Evolutionary conservation across 169 alveolate genomes (phyloP), one percentile per base, ranked within the genome.

Genomic region (Plasmodium reichenowi): DNA sequence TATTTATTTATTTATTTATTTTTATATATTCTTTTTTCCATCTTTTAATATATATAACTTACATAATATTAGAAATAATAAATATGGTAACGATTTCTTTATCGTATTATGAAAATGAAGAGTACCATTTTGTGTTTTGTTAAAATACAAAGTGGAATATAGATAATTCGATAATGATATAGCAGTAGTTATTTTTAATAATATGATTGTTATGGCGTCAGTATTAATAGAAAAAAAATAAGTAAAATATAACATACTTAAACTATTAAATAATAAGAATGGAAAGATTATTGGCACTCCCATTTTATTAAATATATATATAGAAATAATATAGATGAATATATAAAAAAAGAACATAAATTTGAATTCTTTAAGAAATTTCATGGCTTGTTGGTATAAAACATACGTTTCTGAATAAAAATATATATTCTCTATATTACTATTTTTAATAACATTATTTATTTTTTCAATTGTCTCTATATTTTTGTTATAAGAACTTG

Each of bases 331-430:
- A n/a, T 17, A 68, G 20, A 83, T 43, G 3, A 67, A 58, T 56
- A 83, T n/a, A 26, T 83, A 68, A 56, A 58, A 58, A 58, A 63
- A 54, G 22, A 67, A 7, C 56, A 54, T 45, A 13, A 17, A 3
- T 83, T 68, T 52, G 62, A 48, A 83, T 70, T 83, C 91, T 13
- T 47, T 22, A 7, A 38, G 24, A 68, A 83, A 83, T 13, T 47
- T 45, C 54, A 60, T 12, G 15, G 78, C 91, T 68, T 83, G 91
- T 3, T 83, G 50, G 29, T 68, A 83, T n/a, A 83, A 45, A 6
- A 52, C 70, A n/a, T 68, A 83, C 3, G 73, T 43, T 38, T 83
- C 91, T 45, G 91, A 83, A 22, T 68, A 83, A 68, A 83, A 68
- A 54, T 83, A 83, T 9, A 24, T 43, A 83, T 70, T 45, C 29